Evolutionary conservation across 2,329 filamentous ascomycete species (phyloP), one percentile per base, ranked within the genome.

Genomic region (Clonostachys chloroleuca): DNA sequence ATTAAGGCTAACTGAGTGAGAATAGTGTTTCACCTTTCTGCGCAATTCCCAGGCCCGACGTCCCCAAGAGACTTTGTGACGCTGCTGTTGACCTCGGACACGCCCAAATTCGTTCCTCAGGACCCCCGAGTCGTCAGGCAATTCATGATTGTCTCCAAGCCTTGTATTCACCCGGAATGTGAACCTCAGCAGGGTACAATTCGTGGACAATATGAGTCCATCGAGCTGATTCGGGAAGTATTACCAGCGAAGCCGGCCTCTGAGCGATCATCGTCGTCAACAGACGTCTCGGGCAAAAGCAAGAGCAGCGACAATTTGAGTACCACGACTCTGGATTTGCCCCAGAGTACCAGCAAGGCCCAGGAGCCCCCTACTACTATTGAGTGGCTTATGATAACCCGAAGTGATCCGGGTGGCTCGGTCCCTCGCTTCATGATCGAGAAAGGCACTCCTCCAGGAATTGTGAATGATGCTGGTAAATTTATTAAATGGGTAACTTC

Each of bases 371-470:
- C 69, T n/a, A 71, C 65, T 30, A 66, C 72, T 24, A 62, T 96
- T 2, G 91, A 96, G 64, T 96, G 91, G 91, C 80, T 94, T 51
- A 96, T 96, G 91, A 82, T 95, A 16, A 95, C 90, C 2, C 78
- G 91, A 43, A 92, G 87, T 62, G 90, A 96, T 56, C 90, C 91
- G 4, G 91, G 91, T 12, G 91, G 91, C 45, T 92, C 83, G 49
- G 91, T 96, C 16, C 91, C 91, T 2, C 80, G 88, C 13, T 95
- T 94, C 67, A 84, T 96, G 77, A 89, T 95, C n/a, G 91, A 95
- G 58, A 84, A 89, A 60, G 89, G 87, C 33, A 95, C 91, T 0
- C 91, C 91, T 0, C 82, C 78, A 12, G 88, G 88, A 35, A 94
- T 96, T 56, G 78, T 89, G 24, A 75, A 75, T 40, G 91, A 95